Evolutionary conservation across 1,139 yeast species (phyloP).

Genomic region (Entelexis paramagnoliae): DNA sequence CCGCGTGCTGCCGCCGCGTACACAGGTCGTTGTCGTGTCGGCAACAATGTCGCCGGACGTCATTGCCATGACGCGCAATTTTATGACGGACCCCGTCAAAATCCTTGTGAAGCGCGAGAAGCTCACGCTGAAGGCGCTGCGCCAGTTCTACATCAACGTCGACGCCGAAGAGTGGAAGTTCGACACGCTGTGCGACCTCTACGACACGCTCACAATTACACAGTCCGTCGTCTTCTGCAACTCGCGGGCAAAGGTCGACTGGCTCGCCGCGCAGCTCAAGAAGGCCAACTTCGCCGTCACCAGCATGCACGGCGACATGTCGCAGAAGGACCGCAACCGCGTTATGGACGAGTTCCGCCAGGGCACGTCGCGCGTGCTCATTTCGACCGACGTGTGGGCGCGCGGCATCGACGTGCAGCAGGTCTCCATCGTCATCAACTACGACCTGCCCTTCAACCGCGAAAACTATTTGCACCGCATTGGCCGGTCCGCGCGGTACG

Average conservation of each 20-base stretch:
- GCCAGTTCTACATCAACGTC: constrained; percentile 75
- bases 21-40: constrained; percentile 88
- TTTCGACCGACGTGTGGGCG: constrained; percentile 96
- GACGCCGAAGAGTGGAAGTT: constrained; percentile 94
- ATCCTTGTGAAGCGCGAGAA: constrained; percentile 86
- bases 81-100: constrained; percentile 83
- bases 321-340: constrained; percentile 79
- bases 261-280: constrained; percentile 70
- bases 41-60: constrained; percentile 87
- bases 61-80: constrained; percentile 71
- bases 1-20: constrained; percentile 62
- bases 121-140: constrained; percentile 77
- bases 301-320: constrained; percentile 96
- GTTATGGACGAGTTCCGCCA: constrained; percentile 69
- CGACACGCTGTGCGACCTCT: constrained; percentile 84
- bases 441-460: constrained; percentile 73
- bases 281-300: constrained; percentile 80
- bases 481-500: constrained; percentile 92
- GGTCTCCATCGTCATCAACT: constrained; percentile 87
- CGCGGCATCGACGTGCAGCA: constrained; percentile 97
- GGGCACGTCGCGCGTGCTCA: constrained; percentile 58
- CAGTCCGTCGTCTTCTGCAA: constrained; percentile 96
- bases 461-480: constrained; percentile 91
- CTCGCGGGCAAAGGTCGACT: constrained; percentile 82
- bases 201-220: constrained; percentile 87